Evolutionary conservation across 768 basidiomycete genomes (phyloP).

Genomic region (Lactarius evosmus): DNA sequence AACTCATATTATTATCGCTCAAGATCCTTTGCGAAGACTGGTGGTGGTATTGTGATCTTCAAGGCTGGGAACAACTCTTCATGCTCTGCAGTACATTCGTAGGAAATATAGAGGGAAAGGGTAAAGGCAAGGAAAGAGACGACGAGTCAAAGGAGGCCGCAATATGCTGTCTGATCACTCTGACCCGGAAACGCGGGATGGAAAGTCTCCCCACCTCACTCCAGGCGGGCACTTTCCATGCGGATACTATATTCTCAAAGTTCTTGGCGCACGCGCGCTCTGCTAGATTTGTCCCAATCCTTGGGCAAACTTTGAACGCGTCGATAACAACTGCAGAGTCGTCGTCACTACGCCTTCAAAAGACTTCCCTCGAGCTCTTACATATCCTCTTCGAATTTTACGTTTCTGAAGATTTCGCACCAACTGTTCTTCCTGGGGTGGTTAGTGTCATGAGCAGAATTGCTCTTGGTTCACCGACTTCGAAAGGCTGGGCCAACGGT

Average conservation of each 20-base stretch:
- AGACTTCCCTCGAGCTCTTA: conserved; percentile 56
- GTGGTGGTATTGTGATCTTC: conserved; percentile 80
- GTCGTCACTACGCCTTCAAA: conserved; percentile 57
- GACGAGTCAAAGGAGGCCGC: conserved; percentile 85
- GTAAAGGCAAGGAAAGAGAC: conserved; percentile 63
- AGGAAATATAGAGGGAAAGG: conserved; percentile 62
- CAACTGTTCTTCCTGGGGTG: conserved; percentile 79
- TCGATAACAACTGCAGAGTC: conserved; percentile 61
- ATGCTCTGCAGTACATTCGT: conserved; percentile 66
- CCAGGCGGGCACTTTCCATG: conserved; percentile 18
- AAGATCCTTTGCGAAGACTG: conserved; percentile 61
- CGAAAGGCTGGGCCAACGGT: conserved; percentile 70
- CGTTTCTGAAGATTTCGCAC: conserved; percentile 50
- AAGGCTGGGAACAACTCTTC: conserved; percentile 83
- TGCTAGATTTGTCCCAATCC: conserved; percentile 61
- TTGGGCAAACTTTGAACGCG: conserved; percentile 79
- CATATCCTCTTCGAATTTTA: conserved; percentile 49
- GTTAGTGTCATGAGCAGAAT: conserved; percentile 75
- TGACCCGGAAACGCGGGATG: conserved; percentile 53
- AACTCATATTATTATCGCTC: conserved; percentile 63
- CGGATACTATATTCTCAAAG: conserved; percentile 38
- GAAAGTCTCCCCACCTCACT: conserved; percentile 39
- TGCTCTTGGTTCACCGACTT: conserved; percentile 50
- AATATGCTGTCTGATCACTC: conserved; percentile 56
- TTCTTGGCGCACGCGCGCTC: conserved; percentile 42